Evolutionary conservation across 1,284 basidiomycete species (phyloP).

Genomic region (Pseudozyma hubeiensis): DNA sequence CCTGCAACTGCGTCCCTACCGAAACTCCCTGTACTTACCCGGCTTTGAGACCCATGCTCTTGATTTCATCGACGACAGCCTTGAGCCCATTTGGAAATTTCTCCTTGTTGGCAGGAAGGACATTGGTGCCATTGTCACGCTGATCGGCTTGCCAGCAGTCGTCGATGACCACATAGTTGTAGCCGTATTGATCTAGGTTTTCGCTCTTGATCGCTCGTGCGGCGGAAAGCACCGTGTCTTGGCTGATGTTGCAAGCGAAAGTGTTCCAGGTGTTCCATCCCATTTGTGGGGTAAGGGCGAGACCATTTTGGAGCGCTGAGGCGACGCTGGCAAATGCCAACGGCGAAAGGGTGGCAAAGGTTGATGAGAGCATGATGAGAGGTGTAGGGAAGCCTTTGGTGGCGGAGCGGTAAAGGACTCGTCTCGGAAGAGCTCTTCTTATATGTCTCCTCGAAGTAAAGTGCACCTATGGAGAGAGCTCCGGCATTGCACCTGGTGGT

Average conservation of each 20-base stretch:
- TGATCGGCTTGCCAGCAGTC: slow-evolving; percentile 69
- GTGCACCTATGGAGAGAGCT: too few species aligned
- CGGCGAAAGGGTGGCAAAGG: slow-evolving; percentile 17
- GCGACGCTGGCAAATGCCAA: slow-evolving; percentile 14
- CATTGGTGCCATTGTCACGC: slow-evolving; percentile 69
- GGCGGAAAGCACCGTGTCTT: slow-evolving; percentile 63
- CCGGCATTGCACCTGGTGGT: too few species aligned
- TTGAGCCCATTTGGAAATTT: slow-evolving; percentile 73
- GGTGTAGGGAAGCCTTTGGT: not conserved
- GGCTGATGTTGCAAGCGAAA: slow-evolving; percentile 61
- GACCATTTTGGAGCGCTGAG: slow-evolving; percentile 24
- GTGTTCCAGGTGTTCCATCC: slow-evolving; percentile 65
- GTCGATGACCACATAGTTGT: slow-evolving; percentile 60
- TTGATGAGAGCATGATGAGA: slow-evolving; percentile 8
- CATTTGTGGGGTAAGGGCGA: slow-evolving; percentile 30
- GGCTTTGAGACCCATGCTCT: slow-evolving; percentile 72
- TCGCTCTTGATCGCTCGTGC: slow-evolving; percentile 67
- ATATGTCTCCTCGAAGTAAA: not conserved
- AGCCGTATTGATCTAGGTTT: slow-evolving; percentile 46
- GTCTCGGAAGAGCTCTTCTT: not conserved
- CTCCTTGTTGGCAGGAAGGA: slow-evolving; percentile 69
- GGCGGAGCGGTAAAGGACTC: not conserved
- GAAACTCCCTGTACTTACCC: slow-evolving; percentile 49
- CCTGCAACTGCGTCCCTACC: too few species aligned
- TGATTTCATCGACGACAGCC: slow-evolving; percentile 70